These are phyloP conservation scores for Triticum urartu DNA, from an alignment of 176 grass and related monocot species.

Conservation along the genomic window DNA sequence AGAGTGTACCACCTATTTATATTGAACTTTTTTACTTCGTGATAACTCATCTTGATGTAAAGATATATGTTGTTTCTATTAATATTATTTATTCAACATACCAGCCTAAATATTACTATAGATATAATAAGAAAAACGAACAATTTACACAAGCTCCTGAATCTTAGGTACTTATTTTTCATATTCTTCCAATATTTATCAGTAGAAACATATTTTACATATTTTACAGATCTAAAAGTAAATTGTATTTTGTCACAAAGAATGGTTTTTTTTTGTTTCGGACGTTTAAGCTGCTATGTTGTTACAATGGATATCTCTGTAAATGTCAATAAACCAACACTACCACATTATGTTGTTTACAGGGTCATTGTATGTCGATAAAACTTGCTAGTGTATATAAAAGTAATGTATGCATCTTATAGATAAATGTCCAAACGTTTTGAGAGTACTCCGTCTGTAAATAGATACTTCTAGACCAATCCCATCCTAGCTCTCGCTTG, in stretches of 20 bases:
- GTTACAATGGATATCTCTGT: too few species aligned
- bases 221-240: neutral
- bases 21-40: neutral
- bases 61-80: neutral
- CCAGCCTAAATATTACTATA: neutral
- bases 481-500: too few species aligned
- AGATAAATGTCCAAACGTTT: too few species aligned
- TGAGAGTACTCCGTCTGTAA: too few species aligned
- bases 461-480: too few species aligned
- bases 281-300: too few species aligned
- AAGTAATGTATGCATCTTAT: too few species aligned
- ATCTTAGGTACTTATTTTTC: neutral
- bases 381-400: too few species aligned
- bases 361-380: too few species aligned
- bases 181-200: neutral
- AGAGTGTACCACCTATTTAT: neutral
- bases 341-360: too few species aligned
- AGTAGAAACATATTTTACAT: neutral
- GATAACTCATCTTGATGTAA: neutral
- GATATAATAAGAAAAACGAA: neutral
- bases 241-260: neutral
- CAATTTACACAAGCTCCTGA: neutral
- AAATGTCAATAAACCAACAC: too few species aligned
- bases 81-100: neutral
- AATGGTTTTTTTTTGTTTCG: too few species aligned